phyloP scores from a whole-genome alignment of 805 yeast genomes.

The Yarrowia sp. region DNA sequence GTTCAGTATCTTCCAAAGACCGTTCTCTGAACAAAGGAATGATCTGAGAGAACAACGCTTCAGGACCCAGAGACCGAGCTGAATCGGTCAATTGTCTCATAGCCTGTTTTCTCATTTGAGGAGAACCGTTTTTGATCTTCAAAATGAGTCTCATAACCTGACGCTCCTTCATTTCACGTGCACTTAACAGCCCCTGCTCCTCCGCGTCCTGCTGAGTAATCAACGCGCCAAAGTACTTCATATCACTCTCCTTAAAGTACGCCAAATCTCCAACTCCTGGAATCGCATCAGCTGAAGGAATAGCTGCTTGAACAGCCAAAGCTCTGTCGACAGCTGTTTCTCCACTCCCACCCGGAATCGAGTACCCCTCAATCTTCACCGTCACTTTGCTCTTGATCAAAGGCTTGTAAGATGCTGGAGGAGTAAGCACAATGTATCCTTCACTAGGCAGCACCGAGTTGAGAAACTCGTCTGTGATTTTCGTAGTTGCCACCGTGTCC shows the following conservation, averaged over 20 bases:
- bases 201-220: constrained; percentile 38
- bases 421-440: constrained; percentile 48
- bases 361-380: constrained; percentile 42
- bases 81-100: constrained; percentile 63
- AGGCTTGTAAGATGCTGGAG: constrained; percentile 47
- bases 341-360: constrained; percentile 50
- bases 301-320: constrained; percentile 45
- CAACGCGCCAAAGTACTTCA: constrained; percentile 65
- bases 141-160: constrained; percentile 62
- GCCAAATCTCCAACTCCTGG: constrained; percentile 67
- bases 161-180: constrained; percentile 58
- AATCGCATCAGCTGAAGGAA: constrained; percentile 34
- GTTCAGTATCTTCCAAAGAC: constrained; percentile 72
- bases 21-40: constrained; percentile 75
- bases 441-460: constrained; percentile 50
- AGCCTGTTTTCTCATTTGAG: constrained; percentile 63
- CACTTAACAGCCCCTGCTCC: constrained; percentile 42
- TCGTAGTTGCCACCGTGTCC: constrained; percentile 32
- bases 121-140: constrained; percentile 75
- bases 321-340: constrained; percentile 31
- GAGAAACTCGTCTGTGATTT: constrained; percentile 48
- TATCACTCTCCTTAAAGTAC: constrained; percentile 68
- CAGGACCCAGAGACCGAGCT: constrained; percentile 67
- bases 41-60: constrained; percentile 62
- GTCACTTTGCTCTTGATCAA: constrained; percentile 42